A percentile compares a stretch with the other conserved stretches of the same genome.
phyloP scores from a whole-genome alignment of 495 filamentous ascomycete species.

The Polyplosphaeria fusca region DNA sequence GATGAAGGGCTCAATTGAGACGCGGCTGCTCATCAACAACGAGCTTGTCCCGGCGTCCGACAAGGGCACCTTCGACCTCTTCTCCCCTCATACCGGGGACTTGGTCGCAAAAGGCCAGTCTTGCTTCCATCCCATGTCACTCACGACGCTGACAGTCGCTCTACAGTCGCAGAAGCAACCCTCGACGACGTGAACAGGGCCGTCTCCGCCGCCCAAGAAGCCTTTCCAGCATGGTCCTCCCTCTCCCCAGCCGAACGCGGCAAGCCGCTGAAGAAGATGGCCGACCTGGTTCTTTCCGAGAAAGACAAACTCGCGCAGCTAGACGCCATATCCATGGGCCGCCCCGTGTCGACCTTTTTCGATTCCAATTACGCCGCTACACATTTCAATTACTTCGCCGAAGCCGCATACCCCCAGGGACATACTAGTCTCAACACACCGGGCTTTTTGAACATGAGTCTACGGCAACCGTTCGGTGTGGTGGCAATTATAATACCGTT shows the following conservation, averaged over 20 bases:
- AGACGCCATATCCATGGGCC: slow-evolving; percentile 11
- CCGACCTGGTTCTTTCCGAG: slow-evolving; percentile 1
- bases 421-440: slow-evolving; percentile 34
- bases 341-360: slow-evolving; percentile 10
- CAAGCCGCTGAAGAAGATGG: slow-evolving; percentile 17
- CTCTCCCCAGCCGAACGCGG: slow-evolving; percentile 16
- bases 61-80: slow-evolving; percentile 45
- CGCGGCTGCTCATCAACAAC: slow-evolving; percentile 49
- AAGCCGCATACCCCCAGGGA: slow-evolving; percentile 25
- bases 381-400: slow-evolving; percentile 29
- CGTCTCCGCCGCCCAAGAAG: slow-evolving; percentile 9
- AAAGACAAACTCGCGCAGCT: slow-evolving; percentile 13
- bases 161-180: slow-evolving; percentile 17
- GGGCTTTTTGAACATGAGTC: slow-evolving; percentile 34
- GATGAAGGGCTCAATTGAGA: slow-evolving; percentile 30
- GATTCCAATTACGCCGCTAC: slow-evolving; percentile 18
- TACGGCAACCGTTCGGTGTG: slow-evolving; percentile 39
- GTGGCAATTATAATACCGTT: slow-evolving; percentile 41
- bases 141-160: neutral
- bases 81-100: slow-evolving; percentile 47
- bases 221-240: slow-evolving; percentile 16
- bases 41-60: slow-evolving; percentile 47
- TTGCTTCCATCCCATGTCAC: neutral
- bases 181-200: slow-evolving; percentile 12
- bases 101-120: slow-evolving; percentile 38